phyloP scores from a whole-genome alignment of 2,329 filamentous ascomycete species.

The Colletotrichum navitas region DNA sequence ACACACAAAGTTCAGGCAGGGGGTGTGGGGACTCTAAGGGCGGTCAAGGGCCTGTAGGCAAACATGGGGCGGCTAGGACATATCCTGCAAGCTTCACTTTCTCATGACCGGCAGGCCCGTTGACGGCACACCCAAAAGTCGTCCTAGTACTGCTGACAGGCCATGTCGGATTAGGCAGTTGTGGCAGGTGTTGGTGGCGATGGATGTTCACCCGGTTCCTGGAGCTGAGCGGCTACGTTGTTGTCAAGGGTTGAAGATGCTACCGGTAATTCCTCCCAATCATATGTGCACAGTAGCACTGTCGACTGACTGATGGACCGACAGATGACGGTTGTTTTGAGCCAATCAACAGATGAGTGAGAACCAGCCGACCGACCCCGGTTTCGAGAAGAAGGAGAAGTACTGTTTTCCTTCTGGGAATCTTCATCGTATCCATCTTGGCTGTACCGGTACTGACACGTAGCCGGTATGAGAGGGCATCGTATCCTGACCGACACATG shows the following conservation, averaged over 20 bases:
- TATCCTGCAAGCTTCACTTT: constrained; percentile 35
- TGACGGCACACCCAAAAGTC: constrained; percentile 14
- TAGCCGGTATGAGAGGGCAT: constrained; percentile 7
- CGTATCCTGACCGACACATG: constrained; percentile 1
- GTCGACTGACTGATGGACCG: constrained; percentile 20
- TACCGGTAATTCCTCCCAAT: constrained; percentile 29
- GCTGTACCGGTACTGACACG: constrained; percentile 10
- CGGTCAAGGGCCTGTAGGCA: constrained; percentile 20
- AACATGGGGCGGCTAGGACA: constrained; percentile 26
- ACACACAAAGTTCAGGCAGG: not conserved
- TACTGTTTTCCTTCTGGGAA: constrained; percentile 8
- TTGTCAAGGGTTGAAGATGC: constrained; percentile 28
- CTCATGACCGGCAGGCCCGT: constrained; percentile 27
- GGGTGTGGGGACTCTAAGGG: constrained; percentile 20
- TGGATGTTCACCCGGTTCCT: constrained; percentile 39
- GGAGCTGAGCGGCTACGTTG: constrained; percentile 35
- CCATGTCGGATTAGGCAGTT: constrained; percentile 29
- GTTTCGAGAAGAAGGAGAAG: constrained; percentile 20
- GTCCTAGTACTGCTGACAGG: constrained; percentile 16
- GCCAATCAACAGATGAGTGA: constrained; percentile 16
- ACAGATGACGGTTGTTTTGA: not conserved
- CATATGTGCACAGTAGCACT: constrained; percentile 20
- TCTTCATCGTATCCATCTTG: constrained; percentile 16
- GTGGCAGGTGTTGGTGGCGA: constrained; percentile 26
- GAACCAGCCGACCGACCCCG: constrained; percentile 3